phyloP scores from a whole-genome alignment of 192 early-diverging fungal species.

The Diversispora eburnea region DNA sequence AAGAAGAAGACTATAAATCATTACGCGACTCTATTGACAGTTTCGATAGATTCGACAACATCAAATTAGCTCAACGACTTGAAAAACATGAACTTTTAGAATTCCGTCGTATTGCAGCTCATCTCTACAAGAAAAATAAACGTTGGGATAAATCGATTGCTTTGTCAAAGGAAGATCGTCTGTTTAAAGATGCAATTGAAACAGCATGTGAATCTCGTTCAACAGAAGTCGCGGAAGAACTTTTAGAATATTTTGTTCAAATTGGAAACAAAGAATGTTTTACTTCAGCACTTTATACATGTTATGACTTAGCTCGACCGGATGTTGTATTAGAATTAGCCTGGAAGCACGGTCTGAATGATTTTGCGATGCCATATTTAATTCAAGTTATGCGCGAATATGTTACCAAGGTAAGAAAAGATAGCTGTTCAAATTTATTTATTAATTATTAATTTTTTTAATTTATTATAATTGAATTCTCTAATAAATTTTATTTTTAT shows the following conservation, averaged over 20 bases:
- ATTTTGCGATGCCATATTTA: conserved; percentile 98
- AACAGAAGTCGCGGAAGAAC: conserved; percentile 87
- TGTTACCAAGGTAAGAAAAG: conserved; percentile 66
- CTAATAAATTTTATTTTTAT: conserved; percentile 1
- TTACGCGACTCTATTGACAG: conserved; percentile 92
- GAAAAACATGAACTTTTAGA: conserved; percentile 97
- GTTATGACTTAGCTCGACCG: conserved; percentile 92
- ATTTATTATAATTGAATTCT: not conserved
- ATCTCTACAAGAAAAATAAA: conserved; percentile 94
- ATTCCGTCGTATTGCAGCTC: conserved; percentile 96
- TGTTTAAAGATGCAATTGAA: conserved; percentile 99
- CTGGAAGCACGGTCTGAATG: conserved; percentile 84
- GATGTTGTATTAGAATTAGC: conserved; percentile 93
- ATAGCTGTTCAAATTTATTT: not conserved
- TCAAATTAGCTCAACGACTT: conserved; percentile 83
- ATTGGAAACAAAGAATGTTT: conserved; percentile 90
- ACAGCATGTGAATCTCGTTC: conserved; percentile 90
- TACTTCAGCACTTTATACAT: conserved; percentile 86
- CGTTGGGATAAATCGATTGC: conserved; percentile 94
- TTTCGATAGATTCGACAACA: conserved; percentile 93
- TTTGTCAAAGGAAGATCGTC: conserved; percentile 93
- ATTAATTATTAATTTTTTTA: too few relatives aligned
- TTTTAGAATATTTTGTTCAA: conserved; percentile 94
- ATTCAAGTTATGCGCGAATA: conserved; percentile 89
- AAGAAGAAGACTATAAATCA: conserved; percentile 95